Evolutionary conservation across 1,139 yeast genomes (phyloP), one percentile per base, ranked within the genome.

Genomic region (Taiozyma sp.): DNA sequence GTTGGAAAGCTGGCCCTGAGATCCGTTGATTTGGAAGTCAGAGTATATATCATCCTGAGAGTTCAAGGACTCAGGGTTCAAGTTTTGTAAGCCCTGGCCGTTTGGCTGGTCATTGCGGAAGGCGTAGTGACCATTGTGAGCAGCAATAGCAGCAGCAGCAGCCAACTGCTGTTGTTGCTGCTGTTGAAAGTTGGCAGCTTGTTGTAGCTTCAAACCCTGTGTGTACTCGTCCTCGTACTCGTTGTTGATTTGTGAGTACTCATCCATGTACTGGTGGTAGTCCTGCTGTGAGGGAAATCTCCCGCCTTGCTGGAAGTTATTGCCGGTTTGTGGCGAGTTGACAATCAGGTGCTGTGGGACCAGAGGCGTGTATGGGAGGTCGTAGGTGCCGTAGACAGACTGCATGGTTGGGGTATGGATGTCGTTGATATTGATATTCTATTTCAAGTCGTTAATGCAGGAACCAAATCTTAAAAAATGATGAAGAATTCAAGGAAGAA

Each of bases 291-390:
- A 40, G 19, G 53, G 54, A 24, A 53, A 53, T 47, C 55, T 53
- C 2, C 46, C 52, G 13, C 34, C 35, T 14, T 21, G 37, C 34
- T 22, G 22, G 48, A 21, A 53, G 45, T 55, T 55, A 22, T 52
- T 48, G 26, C 48, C 45, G 3, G 51, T 39, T 43, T 57, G 59
- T 2, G 62, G 62, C 5, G 63, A 58, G 43, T 53, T 55, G 39
- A 61, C 52, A 10, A 59, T 45, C 37, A 60, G 42, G 39, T 58
- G 61, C 46, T 60, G 65, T 3, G 62, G 60, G 4, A 57, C 54
- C 44, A 59, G 37, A 4, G 59, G 56, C 2, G 59, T 48, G 48
- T 57, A 61, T 29, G 58, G 49, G 30, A 57, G 34, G 9, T 61
- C 63, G 43, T 56, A 57, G 13, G 54, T 57, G 21, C 54, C 50